phyloP scores from a whole-genome alignment of 306 rosid genomes.

The Cicer judaicum region DNA sequence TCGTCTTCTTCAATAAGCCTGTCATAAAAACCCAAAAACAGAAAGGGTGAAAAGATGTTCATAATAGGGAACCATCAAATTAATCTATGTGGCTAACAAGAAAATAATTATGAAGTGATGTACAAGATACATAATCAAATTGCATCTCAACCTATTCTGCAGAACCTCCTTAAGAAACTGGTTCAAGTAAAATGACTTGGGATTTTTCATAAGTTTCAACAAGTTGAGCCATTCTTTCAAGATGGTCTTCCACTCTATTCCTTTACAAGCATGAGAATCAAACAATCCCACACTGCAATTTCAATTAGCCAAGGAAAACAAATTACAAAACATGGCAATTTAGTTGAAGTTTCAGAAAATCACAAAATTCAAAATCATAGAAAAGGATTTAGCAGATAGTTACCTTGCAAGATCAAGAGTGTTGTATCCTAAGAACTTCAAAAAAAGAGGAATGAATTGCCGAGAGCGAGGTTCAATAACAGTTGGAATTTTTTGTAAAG shows the following conservation, averaged over 20 bases:
- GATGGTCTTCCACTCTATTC: slow-evolving; percentile 83
- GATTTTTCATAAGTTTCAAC: slow-evolving; percentile 76
- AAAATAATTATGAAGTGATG: slow-evolving; percentile 12
- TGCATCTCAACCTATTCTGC: slow-evolving; percentile 69
- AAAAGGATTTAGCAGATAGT: slow-evolving; percentile 34
- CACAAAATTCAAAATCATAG: slow-evolving; percentile 27
- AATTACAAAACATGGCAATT: slow-evolving; percentile 29
- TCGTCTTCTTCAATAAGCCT: slow-evolving; percentile 94
- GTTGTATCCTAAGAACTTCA: slow-evolving; percentile 79
- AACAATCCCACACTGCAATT: slow-evolving; percentile 76
- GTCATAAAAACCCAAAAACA: slow-evolving; percentile 44
- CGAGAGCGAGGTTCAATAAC: slow-evolving; percentile 68
- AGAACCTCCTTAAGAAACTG: slow-evolving; percentile 79
- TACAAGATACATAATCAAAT: slow-evolving; percentile 29
- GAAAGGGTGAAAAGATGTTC: background rate
- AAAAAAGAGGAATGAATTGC: slow-evolving; percentile 68
- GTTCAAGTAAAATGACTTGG: slow-evolving; percentile 62
- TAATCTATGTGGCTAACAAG: background rate
- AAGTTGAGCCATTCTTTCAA: slow-evolving; percentile 95
- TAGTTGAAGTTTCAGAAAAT: slow-evolving; percentile 13
- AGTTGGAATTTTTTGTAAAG: slow-evolving; percentile 71
- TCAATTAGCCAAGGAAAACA: slow-evolving; percentile 46
- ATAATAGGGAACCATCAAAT: slow-evolving; percentile 29
- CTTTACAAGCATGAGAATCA: slow-evolving; percentile 72
- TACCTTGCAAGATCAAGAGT: slow-evolving; percentile 62